These are phyloP conservation scores for Apophysomyces elegans DNA, from an alignment of 371 early-diverging fungal species.

Conservation along the genomic window DNA sequence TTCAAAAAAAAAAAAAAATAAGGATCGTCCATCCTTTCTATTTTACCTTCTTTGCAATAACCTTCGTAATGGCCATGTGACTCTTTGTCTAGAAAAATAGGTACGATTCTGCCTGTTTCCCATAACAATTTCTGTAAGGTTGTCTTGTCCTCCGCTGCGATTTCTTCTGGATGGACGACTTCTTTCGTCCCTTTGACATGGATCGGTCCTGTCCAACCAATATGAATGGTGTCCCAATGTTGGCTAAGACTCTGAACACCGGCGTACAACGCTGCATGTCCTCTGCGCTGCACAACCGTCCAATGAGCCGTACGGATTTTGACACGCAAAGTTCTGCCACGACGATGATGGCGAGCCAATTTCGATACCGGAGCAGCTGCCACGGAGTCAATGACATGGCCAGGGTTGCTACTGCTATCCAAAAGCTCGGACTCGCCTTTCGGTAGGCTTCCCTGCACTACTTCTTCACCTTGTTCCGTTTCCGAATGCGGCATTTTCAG, in stretches of 20 bases:
- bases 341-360: conserved; percentile 39
- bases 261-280: conserved; percentile 79
- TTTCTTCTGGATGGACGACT: conserved; percentile 21
- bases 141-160: conserved; percentile 44
- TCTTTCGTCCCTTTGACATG: conserved; percentile 44
- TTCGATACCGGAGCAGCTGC: conserved; percentile 42
- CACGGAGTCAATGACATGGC: conserved; percentile 10
- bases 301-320: conserved; percentile 43
- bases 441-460: no score
- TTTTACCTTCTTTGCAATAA: conserved; percentile 85
- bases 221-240: conserved; percentile 60
- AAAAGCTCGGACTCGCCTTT: no score
- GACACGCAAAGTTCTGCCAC: conserved; percentile 37
- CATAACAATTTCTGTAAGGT: conserved; percentile 45
- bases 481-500: neutral
- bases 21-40: neutral
- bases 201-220: conserved; percentile 75
- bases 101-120: conserved; percentile 63
- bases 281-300: conserved; percentile 55
- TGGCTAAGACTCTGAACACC: conserved; percentile 65
- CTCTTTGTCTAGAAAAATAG: conserved; percentile 80
- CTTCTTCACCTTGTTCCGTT: neutral
- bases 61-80: conserved; percentile 85
- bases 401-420: no score
- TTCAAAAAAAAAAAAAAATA: neutral